These are phyloP conservation scores for Pseudocercospora eumusae DNA, from an alignment of 2,329 filamentous ascomycete species.

Conservation along the genomic window DNA sequence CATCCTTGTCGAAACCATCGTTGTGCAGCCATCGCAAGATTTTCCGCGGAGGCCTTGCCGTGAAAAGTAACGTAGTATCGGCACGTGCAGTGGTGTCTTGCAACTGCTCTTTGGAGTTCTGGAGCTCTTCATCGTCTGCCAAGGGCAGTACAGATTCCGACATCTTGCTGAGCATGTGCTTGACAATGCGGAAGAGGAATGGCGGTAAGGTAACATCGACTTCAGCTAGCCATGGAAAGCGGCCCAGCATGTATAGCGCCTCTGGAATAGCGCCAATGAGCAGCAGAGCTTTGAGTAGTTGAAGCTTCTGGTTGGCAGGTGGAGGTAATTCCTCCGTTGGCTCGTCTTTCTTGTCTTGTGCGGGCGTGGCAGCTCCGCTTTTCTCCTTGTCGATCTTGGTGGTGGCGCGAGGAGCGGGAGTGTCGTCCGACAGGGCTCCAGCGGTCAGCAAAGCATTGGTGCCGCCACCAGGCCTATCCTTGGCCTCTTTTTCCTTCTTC, in stretches of 20 bases:
- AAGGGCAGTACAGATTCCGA: conserved; percentile 57
- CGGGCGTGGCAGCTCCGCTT: conserved; percentile 44
- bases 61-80: conserved; percentile 63
- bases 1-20: conserved; percentile 71
- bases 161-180: conserved; percentile 78
- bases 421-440: conserved; percentile 83
- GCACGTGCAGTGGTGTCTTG: conserved; percentile 67
- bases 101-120: conserved; percentile 53
- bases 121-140: conserved; percentile 44
- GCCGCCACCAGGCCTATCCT: conserved; percentile 66
- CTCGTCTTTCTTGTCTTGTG: conserved; percentile 46
- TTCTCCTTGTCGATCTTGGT: conserved; percentile 51
- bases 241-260: conserved; percentile 85
- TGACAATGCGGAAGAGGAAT: conserved; percentile 79
- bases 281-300: conserved; percentile 79
- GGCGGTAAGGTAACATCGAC: conserved; percentile 78
- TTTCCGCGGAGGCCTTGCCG: conserved; percentile 62
- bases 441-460: conserved; percentile 86
- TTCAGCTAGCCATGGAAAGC: conserved; percentile 89
- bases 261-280: conserved; percentile 92
- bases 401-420: conserved; percentile 49
- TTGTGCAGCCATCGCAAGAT: conserved; percentile 80
- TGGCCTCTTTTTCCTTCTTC: conserved; percentile 74
- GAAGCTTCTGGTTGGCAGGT: conserved; percentile 83
- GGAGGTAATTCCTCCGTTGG: conserved; percentile 63